Conservation (phyloP, 768 basidiomycete species). For the Tephrocybe sp. region DNA sequence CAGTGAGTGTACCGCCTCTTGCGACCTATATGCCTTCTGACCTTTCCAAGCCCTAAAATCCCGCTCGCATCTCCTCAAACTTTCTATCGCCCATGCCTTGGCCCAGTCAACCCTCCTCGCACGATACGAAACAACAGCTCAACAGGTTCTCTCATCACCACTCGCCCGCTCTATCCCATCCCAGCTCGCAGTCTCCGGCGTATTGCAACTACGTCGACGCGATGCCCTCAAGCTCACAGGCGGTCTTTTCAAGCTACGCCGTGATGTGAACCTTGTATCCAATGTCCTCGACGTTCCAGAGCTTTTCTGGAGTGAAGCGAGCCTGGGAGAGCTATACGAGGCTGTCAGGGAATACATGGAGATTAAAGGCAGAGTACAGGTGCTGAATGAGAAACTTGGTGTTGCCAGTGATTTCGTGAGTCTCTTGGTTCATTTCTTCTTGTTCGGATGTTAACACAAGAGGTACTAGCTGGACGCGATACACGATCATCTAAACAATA, state of each 20-base stretch:
- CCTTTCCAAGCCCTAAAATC: constrained; percentile 76
- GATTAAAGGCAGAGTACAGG: constrained; percentile 78
- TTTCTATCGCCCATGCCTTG: constrained; percentile 93
- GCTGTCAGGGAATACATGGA: constrained; percentile 96
- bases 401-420: constrained; percentile 88
- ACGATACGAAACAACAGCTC: constrained; percentile 79
- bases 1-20: constrained; percentile 52
- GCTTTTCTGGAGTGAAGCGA: constrained; percentile 94
- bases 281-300: constrained; percentile 94
- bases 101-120: constrained; percentile 94
- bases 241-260: constrained; percentile 79
- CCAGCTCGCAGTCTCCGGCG: constrained; percentile 78
- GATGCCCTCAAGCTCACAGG: constrained; percentile 90
- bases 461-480: constrained; percentile 84
- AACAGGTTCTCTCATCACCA: constrained; percentile 75
- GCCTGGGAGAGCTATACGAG: constrained; percentile 84
- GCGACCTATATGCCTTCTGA: not conserved
- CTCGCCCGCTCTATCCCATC: constrained; percentile 79
- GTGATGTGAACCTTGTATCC: constrained; percentile 88
- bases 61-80: constrained; percentile 84
- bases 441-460: not conserved
- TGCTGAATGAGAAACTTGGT: constrained; percentile 84
- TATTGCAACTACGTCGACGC: constrained; percentile 69
- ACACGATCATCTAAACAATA: constrained; percentile 89
- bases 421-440: constrained; percentile 12